Evolutionary conservation across 768 basidiomycete genomes (phyloP).

Genomic region (Paxillus involutus): DNA sequence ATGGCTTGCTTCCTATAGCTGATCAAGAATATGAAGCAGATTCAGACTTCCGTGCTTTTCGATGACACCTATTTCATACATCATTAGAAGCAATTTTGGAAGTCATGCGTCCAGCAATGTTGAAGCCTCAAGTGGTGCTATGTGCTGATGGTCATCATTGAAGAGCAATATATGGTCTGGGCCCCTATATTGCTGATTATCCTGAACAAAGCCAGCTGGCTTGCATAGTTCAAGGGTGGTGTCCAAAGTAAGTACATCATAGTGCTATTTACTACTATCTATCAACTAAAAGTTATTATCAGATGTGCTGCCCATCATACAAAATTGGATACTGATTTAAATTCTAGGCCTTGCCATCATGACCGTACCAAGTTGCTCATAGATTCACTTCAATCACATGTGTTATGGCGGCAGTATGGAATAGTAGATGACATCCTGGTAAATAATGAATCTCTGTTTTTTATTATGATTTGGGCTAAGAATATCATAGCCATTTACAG

Average conservation of each 20-base stretch:
- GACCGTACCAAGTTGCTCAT: constrained; percentile 22
- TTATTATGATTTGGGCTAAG: too few species aligned
- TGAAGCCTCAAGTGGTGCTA: too few species aligned
- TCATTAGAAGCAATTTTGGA: too few species aligned
- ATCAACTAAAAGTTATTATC: not conserved
- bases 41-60: too few species aligned
- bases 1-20: too few species aligned
- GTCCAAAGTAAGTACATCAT: constrained; percentile 25
- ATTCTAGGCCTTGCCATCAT: constrained; percentile 18
- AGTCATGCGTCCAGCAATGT: too few species aligned
- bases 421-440: constrained; percentile 33
- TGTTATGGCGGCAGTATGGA: constrained; percentile 36
- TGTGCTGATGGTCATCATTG: too few species aligned
- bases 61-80: too few species aligned
- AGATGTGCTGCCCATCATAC: constrained; percentile 25
- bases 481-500: not conserved
- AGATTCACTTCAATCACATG: constrained; percentile 23
- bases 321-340: constrained; percentile 24
- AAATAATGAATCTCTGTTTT: constrained; percentile 6
- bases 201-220: too few species aligned
- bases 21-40: too few species aligned
- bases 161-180: too few species aligned
- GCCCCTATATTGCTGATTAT: too few species aligned
- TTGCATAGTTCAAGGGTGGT: constrained; percentile 37
- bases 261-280: constrained; percentile 2